Base-by-base conservation (phyloP, 192 early-diverging fungal genomes). In the Lobosporangium transversale region DNA sequence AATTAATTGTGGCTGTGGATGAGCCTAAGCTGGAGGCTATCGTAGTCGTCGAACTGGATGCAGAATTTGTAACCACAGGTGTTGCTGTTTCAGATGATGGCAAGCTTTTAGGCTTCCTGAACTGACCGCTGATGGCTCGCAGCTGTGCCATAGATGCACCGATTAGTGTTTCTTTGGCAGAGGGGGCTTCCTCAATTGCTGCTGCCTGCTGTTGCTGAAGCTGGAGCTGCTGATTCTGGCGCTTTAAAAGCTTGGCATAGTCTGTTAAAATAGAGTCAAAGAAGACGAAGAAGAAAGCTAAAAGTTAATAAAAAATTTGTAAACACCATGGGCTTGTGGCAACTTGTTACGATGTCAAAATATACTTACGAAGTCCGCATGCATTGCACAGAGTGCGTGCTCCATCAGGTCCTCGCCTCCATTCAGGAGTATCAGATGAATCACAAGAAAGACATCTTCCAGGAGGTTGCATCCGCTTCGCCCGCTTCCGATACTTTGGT, bases 361-460 rank as follows among this genome's bases (percentile, higher is more conserved):
- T 43, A 40, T 43, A 89, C 89, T 87, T 86, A 92, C 91, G 92
- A 24, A 93, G 85, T 26, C 96, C 96, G 78, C 96, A 96, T 0
- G 95, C 96, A 78, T 98, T 98, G 81, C 96, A 98, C 20, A 98
- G 83, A 6, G 95, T 97, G 20, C 96, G 81, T 10, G 93, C 90
- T 17, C 95, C 95, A 52, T 93, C 90, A 14, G 95, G 95, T 7
- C 96, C 95, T 11, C 96, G 89, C 29, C 96, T 79, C 96, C 96
- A 98, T 76, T 97, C 94, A 17, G 95, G 95, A 0, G 95, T 97
- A 63, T 94, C 93, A 3, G 89, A 91, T 48, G 89, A 89, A 53
- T 91, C 88, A 63, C 96, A 98, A 8, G 89, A 89, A 42, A 89
- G 89, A 60, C 91, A 91, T 20, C 89, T 68, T 35, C 88, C 89